Evolutionary conservation across 352 stramenopile species (phyloP).

Genomic region (Lagenidium giganteum): DNA sequence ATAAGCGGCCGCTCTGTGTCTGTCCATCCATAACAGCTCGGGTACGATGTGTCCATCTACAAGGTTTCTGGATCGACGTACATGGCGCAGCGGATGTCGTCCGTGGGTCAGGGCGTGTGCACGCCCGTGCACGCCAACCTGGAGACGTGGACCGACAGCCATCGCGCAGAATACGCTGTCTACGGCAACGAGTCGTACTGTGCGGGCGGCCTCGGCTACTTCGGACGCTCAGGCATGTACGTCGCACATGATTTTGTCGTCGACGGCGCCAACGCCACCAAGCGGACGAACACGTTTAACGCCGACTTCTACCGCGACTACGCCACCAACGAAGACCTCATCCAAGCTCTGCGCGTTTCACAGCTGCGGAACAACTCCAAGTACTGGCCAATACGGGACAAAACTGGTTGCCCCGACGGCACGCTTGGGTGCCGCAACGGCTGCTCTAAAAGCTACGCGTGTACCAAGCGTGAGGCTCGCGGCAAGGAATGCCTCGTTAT

Average conservation of each 20-base stretch:
- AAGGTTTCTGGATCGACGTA: constrained; percentile 4
- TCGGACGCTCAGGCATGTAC: constrained; percentile 39
- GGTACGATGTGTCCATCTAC: constrained; percentile 21
- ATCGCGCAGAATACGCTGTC: too few relatives aligned
- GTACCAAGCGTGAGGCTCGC: background rate
- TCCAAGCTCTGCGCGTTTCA: background rate
- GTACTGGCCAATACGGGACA: background rate
- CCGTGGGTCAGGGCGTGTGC: constrained; percentile 22
- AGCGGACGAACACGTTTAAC: background rate
- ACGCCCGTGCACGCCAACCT: constrained; percentile 52
- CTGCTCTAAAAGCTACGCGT: constrained; percentile 7
- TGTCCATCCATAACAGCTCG: too few relatives aligned
- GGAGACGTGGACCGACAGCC: constrained; percentile 2
- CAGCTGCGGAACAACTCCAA: constrained; percentile 1
- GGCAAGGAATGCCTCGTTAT: constrained; percentile 10
- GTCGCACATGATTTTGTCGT: constrained; percentile 33
- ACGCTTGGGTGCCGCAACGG: constrained; percentile 2
- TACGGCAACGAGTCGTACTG: constrained; percentile 48
- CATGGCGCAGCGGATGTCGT: constrained; percentile 29
- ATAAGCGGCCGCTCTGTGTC: too few relatives aligned
- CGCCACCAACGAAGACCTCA: constrained; percentile 3
- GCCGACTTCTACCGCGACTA: constrained; percentile 17
- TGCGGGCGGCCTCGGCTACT: constrained; percentile 30
- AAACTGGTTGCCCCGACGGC: background rate
- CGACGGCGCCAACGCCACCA: constrained; percentile 5